phyloP scores from a whole-genome alignment of 345 rosid species.

The Chamaenerion angustifolium region DNA sequence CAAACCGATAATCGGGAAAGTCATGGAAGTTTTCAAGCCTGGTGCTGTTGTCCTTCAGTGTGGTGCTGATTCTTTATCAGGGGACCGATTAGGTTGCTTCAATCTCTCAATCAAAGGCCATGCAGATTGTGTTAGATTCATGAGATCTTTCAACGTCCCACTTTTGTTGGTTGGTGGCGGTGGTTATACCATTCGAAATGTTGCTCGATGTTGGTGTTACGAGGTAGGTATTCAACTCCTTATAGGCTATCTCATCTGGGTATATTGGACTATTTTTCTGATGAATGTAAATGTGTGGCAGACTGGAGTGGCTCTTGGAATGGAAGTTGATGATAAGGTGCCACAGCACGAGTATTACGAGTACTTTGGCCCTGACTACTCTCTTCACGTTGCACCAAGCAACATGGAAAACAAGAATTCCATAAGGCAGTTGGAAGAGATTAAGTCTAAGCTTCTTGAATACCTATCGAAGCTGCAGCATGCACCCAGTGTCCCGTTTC shows the following conservation, averaged over 20 bases:
- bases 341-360: slow-evolving; percentile 55
- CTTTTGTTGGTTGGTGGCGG: slow-evolving; percentile 48
- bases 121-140: slow-evolving; percentile 50
- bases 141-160: slow-evolving; percentile 63
- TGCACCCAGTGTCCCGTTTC: slow-evolving; percentile 94
- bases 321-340: slow-evolving; percentile 58
- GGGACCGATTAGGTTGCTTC: slow-evolving; percentile 55
- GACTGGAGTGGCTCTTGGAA: slow-evolving; percentile 61
- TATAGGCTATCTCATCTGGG: neutral
- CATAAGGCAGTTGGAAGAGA: slow-evolving; percentile 61
- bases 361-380: slow-evolving; percentile 52
- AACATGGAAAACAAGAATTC: slow-evolving; percentile 65
- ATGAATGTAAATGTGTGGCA: slow-evolving; percentile 10
- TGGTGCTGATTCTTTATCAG: slow-evolving; percentile 57
- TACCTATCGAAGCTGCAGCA: slow-evolving; percentile 87
- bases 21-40: slow-evolving; percentile 51
- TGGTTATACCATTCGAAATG: slow-evolving; percentile 50
- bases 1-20: slow-evolving; percentile 47
- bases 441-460: slow-evolving; percentile 67
- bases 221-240: slow-evolving; percentile 21
- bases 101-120: slow-evolving; percentile 60
- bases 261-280: neutral
- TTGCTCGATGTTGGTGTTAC: slow-evolving; percentile 65
- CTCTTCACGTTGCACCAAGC: slow-evolving; percentile 61
- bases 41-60: slow-evolving; percentile 59